Evolutionary conservation across 495 filamentous ascomycete genomes (phyloP), one percentile per base, ranked within the genome.

Genomic region (Mycothermus thermophilus): DNA sequence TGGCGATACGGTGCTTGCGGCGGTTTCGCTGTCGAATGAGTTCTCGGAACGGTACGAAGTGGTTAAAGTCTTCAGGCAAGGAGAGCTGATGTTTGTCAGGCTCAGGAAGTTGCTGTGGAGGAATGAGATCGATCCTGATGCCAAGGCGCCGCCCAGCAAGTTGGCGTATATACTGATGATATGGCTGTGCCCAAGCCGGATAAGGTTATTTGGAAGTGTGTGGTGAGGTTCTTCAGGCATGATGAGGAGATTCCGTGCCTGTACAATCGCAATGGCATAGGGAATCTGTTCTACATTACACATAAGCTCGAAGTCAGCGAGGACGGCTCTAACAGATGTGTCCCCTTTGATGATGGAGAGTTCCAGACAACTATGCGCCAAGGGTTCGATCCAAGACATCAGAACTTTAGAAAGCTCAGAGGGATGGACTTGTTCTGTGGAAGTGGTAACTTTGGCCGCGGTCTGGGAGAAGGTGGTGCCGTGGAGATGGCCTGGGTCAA

Each of bases 341-440:
- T 42, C 1, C 55, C 54, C 7, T 37, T 60, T 3, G 25, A n/a
- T n/a, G n/a, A n/a, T n/a, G n/a, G 36, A 38, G 23, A 27, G 13
- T 48, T 55, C 30, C 51, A 56, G 11, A 17, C 32, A 4, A 48
- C 52, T 2, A 32, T 80, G 5, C 64, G 58, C 5, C 65, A 78
- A 53, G 76, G 77, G 0, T 79, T 69, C 22, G 58, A 79, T 41
- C 67, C 66, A 0, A 14, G 21, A 7, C 8, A 12, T 6, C 27
- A n/a, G n/a, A n/a, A n/a, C 5, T 33, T 39, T 8, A 22, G 16
- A 11, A 57, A 56, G 27, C 53, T 81, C 18, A 55, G 46, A 31
- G 80, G 75, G 0, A 49, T 86, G 24, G 76, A 79, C 39, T 54
- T 87, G 13, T 86, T 78, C 47, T 81, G 76, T 37, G 81, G 81